Conservation (phyloP, 306 rosid species). For the Corylus avellana region DNA sequence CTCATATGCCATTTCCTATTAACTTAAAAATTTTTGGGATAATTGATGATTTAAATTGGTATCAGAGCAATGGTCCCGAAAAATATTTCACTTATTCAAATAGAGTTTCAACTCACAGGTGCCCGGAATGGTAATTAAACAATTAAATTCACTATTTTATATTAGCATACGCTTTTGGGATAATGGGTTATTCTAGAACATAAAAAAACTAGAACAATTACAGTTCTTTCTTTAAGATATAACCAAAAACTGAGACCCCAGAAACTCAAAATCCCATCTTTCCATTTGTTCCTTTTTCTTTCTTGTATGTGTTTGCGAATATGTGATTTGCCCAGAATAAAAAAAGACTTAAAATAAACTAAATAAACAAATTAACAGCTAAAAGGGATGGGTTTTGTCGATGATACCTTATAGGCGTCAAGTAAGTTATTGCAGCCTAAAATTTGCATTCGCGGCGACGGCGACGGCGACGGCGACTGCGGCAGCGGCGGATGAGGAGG, state of each 20-base stretch:
- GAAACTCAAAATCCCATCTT: neutral
- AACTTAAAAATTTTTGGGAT: no score
- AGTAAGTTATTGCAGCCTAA: no score
- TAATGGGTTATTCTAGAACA: no score
- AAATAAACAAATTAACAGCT: neutral
- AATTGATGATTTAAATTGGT: no score
- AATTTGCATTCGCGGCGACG: no score
- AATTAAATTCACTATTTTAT: no score
- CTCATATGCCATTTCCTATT: neutral
- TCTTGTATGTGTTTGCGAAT: neutral
- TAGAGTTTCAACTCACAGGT: no score
- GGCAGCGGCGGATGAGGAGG: neutral
- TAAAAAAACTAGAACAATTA: neutral
- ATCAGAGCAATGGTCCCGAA: no score
- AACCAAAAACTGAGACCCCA: neutral
- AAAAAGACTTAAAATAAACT: neutral
- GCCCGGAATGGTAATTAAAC: no score
- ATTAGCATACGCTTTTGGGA: no score
- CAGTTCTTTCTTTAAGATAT: neutral
- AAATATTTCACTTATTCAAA: no score
- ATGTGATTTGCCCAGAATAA: neutral
- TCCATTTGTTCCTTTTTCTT: neutral
- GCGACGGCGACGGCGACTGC: no score
- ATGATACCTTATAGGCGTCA: neutral
- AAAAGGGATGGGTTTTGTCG: neutral